Base-by-base conservation (phyloP, 2,329 filamentous ascomycete species). In the Drechslerella stenobrocha region DNA sequence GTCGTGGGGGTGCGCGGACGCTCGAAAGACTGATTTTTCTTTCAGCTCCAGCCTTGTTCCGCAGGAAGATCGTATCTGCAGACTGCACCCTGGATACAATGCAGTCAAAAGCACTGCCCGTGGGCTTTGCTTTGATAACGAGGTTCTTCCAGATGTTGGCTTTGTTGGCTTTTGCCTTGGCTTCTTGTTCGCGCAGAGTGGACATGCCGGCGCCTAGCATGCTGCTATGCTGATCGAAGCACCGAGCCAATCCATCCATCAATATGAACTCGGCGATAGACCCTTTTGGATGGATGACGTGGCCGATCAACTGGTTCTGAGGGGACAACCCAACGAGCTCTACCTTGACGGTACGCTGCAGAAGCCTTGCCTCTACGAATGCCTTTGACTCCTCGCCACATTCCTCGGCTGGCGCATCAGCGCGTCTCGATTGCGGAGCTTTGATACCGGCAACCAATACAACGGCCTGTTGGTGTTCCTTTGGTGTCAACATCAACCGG, bases 141-240 rank as follows among this genome's bases (percentile, higher is more conserved):
- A 90, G 86, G 70, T 88, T 83, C 76, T 89, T 89, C 81, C 93
- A 95, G 13, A 97, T 76, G 46, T 90, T 89, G 44, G 87, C 81
- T 74, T 88, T 87, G 71, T 83, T 83, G 71, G 85, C 83, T 77
- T 90, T 90, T 2, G 93, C 93, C 63, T 83, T 80, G 76, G 89
- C 92, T 79, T 98, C 93, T 1, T 93, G 91, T 71, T 88, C 84
- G 70, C 93, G 85, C 60, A 97, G 84, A 61, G 83, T 77, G 40
- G 87, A 86, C 93, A 98, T 98, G 73, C 92, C 89, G 50, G 84
- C 80, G 44, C 93, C 93, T 8, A 98, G 83, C 79, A 96, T 81
- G 35, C 90, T 95, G 0, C 92, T 95, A 79, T 98, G 93, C 78
- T 93, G 91, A 77, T 98, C 93, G 71, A 91, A 90, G 80, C 92